A percentile compares a stretch with the other conserved stretches of the same genome.
These are phyloP conservation scores for Fraxinus latifolia DNA, from an alignment of 305 asterid species.

Conservation along the genomic window DNA sequence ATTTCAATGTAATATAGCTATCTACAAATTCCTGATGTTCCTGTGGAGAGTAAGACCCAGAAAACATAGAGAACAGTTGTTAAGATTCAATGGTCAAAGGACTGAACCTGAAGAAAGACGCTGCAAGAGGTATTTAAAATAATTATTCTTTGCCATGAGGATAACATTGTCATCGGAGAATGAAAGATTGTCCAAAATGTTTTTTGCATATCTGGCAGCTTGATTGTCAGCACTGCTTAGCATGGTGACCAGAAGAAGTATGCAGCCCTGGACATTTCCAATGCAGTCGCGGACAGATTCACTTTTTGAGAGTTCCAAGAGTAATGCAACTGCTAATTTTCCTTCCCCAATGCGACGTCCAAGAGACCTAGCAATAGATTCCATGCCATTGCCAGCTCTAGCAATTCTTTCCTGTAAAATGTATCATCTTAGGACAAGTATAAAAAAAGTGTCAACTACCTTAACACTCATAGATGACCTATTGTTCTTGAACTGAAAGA, in stretches of 20 bases:
- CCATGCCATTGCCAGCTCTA: slow-evolving; percentile 40
- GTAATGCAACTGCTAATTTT: slow-evolving; percentile 50
- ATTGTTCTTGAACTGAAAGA: neutral
- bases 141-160: slow-evolving; percentile 63
- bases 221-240: slow-evolving; percentile 51
- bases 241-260: slow-evolving; percentile 59
- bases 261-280: slow-evolving; percentile 62
- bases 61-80: neutral
- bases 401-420: slow-evolving; percentile 53
- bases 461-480: neutral
- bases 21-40: neutral
- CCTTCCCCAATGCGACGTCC: slow-evolving; percentile 55
- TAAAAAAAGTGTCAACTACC: slow-evolving; percentile 4
- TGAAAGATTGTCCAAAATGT: slow-evolving; percentile 56
- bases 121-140: slow-evolving; percentile 52
- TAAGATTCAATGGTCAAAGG: slow-evolving; percentile 15
- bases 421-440: slow-evolving; percentile 19
- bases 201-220: slow-evolving; percentile 47
- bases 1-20: neutral
- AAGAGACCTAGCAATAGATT: slow-evolving; percentile 53
- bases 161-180: slow-evolving; percentile 62
- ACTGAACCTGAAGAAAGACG: slow-evolving; percentile 59
- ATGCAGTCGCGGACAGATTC: slow-evolving; percentile 43
- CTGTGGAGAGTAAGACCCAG: neutral
- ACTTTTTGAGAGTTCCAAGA: slow-evolving; percentile 53